Conservation (phyloP, 2,329 filamentous ascomycete species). For the Cucurbitaria berberidis region DNA sequence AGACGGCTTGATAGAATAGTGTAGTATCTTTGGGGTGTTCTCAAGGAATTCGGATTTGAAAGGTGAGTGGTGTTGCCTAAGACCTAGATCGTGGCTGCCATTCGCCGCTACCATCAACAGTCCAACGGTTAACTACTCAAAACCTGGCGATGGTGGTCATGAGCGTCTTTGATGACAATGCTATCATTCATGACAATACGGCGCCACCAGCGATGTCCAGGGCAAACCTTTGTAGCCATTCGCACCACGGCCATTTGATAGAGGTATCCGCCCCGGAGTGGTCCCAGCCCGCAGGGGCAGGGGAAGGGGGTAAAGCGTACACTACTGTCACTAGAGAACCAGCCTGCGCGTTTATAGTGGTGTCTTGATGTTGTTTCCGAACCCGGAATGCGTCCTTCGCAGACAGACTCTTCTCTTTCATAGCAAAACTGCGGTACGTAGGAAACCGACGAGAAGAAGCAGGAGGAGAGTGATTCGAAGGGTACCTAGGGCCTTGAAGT, state of each 20-base stretch:
- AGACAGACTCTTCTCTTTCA: constrained; percentile 8
- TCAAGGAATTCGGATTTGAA: too few species aligned
- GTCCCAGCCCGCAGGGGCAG: constrained; percentile 3
- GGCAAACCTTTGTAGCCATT: background rate
- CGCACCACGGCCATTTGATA: too few species aligned
- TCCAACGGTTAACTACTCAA: background rate
- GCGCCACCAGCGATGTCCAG: too few species aligned
- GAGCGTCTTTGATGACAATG: background rate
- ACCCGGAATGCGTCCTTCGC: background rate
- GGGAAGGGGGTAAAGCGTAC: background rate
- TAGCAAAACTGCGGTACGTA: background rate
- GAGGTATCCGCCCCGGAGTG: background rate
- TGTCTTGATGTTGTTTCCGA: constrained; percentile 2
- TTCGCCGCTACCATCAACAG: background rate
- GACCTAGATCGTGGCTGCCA: background rate
- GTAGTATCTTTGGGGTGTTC: too few species aligned
- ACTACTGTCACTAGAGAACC: background rate
- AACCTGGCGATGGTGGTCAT: background rate
- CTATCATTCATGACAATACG: background rate
- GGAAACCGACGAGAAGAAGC: background rate
- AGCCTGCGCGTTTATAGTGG: background rate
- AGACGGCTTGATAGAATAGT: too few species aligned
- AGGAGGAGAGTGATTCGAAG: background rate
- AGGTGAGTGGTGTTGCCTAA: background rate
- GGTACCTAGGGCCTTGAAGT: background rate